phyloP scores from a whole-genome alignment of 306 rosid genomes.

The Astragalus membranaceus region DNA sequence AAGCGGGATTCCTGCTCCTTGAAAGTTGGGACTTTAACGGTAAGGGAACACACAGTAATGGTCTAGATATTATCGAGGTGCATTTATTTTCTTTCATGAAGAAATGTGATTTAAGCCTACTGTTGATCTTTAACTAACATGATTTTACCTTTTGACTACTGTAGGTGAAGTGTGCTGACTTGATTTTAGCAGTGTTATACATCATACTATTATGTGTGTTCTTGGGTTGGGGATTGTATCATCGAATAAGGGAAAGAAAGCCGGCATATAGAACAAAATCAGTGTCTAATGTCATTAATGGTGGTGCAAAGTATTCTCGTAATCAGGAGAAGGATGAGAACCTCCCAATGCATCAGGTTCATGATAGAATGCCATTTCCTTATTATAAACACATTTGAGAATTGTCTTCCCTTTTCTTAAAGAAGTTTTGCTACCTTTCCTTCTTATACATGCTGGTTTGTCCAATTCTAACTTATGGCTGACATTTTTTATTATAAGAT shows the following conservation, averaged over 20 bases:
- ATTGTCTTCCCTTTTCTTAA: conserved; percentile 1
- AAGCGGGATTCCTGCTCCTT: conserved; percentile 60
- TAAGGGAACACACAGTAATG: conserved; percentile 30
- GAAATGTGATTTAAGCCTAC: neutral
- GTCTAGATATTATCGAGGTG: conserved; percentile 2
- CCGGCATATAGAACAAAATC: conserved; percentile 43
- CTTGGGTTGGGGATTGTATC: conserved; percentile 79
- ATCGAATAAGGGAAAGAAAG: conserved; percentile 48
- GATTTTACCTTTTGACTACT: conserved; percentile 28
- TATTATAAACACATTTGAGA: conserved; percentile 8
- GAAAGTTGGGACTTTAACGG: conserved; percentile 76
- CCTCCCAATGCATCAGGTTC: conserved; percentile 82
- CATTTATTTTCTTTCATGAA: conserved; percentile 19
- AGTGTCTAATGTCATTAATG: conserved; percentile 43
- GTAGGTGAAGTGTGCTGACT: conserved; percentile 87
- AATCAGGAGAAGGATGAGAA: conserved; percentile 63
- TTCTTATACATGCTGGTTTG: conserved; percentile 12
- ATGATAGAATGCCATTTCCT: conserved; percentile 24
- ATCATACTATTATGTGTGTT: conserved; percentile 51
- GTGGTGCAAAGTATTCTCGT: conserved; percentile 39
- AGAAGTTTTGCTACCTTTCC: neutral
- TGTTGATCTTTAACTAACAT: conserved; percentile 19
- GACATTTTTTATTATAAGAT: conserved; percentile 41
- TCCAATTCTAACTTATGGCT: conserved; percentile 6
- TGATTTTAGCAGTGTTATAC: conserved; percentile 57